Evolutionary conservation across 2,329 filamentous ascomycete genomes (phyloP), one percentile per base, ranked within the genome.

Genomic region (Botrytis deweyae): DNA sequence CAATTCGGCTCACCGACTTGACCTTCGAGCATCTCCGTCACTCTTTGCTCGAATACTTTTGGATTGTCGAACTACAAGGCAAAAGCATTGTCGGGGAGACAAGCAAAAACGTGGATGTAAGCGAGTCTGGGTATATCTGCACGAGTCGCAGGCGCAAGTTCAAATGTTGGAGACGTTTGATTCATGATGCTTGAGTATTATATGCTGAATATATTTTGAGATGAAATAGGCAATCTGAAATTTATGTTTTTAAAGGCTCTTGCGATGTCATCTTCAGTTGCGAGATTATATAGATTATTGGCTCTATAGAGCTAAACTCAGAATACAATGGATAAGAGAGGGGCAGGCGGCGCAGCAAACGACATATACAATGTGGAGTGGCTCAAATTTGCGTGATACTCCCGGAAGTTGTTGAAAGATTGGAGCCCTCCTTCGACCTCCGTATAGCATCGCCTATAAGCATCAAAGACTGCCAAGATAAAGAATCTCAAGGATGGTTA

Each of bases 51-150:
- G 22, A 70, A 70, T 29, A 40, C 55, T 29, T 70, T 12, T 4
- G 55, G 2, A 33, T 29, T 62, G 18, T n/a, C 38, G 2, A 69
- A 70, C n/a, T 70, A 62, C 7, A 70, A n/a, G 14, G 68, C 22
- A 36, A 70, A 62, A 5, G 55, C 68, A 46, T 70, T 70, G 12
- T 70, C 68, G 25, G 55, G 55, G 18, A 62, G 55, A 38, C 55
- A 70, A 33, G 67, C 38, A 59, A 70, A n/a, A 16, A 61, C 67
- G 22, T 70, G 52, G 0, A 70, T 46, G 25, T 70, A 20, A 22
- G 67, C 33, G 20, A 61, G 67, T 16, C 52, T 18, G n/a, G 52
- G 67, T 8, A 70, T 70, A 33, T 70, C 67, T 5, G 14, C 22
- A 61, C 67, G 20, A 29, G 36, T 44, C 16, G 67, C 67, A 25